A percentile compares a stretch with the other conserved stretches of the same genome.
phyloP scores from a whole-genome alignment of 2,329 filamentous ascomycete genomes.

The Blumeriella jaapii region DNA sequence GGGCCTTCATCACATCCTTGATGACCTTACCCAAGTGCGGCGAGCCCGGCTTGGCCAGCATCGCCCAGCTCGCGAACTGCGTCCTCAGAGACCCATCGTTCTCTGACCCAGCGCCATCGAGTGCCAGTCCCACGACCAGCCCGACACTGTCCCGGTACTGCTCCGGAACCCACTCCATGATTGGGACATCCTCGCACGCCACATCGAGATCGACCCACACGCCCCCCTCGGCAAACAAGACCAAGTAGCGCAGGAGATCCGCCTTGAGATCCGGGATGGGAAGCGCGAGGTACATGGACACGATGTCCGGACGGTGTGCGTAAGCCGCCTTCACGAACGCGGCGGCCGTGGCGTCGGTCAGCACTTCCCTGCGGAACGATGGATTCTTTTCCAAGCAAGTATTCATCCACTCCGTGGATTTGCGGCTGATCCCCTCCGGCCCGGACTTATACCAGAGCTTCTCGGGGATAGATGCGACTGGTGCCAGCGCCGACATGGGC shows the following conservation, averaged over 20 bases:
- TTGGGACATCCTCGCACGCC: conserved; percentile 25
- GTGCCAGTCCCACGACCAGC: conserved; percentile 28
- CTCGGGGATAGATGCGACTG: conserved; percentile 21
- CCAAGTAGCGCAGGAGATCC: conserved; percentile 33
- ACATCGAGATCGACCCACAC: conserved; percentile 33
- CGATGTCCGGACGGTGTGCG: conserved; percentile 28
- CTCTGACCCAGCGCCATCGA: conserved; percentile 22
- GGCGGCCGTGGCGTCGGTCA: conserved; percentile 20
- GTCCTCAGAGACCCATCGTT: conserved; percentile 22
- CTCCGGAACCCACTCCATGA: conserved; percentile 29
- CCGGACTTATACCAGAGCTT: conserved; percentile 32
- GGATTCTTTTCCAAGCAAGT: conserved; percentile 25
- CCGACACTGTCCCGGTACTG: conserved; percentile 23
- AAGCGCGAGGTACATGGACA: conserved; percentile 28
- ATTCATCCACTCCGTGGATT: conserved; percentile 26
- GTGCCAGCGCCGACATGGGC: too few species aligned
- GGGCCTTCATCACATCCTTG: conserved; percentile 21
- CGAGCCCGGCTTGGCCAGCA: conserved; percentile 22
- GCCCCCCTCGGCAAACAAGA: conserved; percentile 31
- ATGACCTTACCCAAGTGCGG: conserved; percentile 23
- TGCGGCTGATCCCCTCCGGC: conserved; percentile 26
- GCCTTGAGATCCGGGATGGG: conserved; percentile 30
- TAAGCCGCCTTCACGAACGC: conserved; percentile 28
- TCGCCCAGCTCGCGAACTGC: conserved; percentile 26
- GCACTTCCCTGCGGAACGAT: conserved; percentile 19